Evolutionary conservation across 2,329 filamentous ascomycete species (phyloP), one percentile per base, ranked within the genome.

Genomic region (Aureobasidium sp.): DNA sequence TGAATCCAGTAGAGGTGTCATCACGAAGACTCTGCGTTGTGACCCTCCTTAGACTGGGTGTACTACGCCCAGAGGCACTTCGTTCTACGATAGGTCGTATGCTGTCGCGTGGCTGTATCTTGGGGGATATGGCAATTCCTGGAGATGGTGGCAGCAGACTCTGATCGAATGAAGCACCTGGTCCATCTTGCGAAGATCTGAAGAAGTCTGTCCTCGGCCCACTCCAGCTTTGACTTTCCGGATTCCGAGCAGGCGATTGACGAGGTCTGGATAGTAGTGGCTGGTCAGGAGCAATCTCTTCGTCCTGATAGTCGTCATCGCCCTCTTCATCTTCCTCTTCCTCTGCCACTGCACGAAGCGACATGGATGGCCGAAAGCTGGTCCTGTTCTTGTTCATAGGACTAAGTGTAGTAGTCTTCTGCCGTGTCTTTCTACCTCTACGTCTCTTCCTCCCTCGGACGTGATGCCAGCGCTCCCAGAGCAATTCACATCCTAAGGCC

Each of bases 401-500:
- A 27, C 57, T 60, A 5, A 60, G 47, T 1, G 57, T 52, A 27
- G 57, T 44, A n/a, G 24, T 35, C 12, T 47, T 45, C 27, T 44
- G 57, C 8, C 57, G 35, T 17, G 48, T 6, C 15, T 44, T 62
- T 19, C 33, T 62, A 2, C 40, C 11, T 14, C 24, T 48, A 8
- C 44, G 60, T 44, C 45, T 48, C 59, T 66, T 48, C 60, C 61
- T 44, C 57, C 64, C 47, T 50, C 49, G 50, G 24, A 15, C 19
- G 27, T 57, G n/a, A 37, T 56, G 49, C 62, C 68, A 71, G 29
- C 67, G 65, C 39, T 68, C 63, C 63, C 68, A 70, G 5, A 71
- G 63, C 22, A 72, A 53, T 63, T 72, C 70, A n/a, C 64, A 63
- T 3, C 67, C 64, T 53, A 72, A 54, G 6, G 65, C 65, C 15